These are phyloP conservation scores for Cyberlindnera maclurae DNA, from an alignment of 805 yeast genomes.

Conservation along the genomic window DNA sequence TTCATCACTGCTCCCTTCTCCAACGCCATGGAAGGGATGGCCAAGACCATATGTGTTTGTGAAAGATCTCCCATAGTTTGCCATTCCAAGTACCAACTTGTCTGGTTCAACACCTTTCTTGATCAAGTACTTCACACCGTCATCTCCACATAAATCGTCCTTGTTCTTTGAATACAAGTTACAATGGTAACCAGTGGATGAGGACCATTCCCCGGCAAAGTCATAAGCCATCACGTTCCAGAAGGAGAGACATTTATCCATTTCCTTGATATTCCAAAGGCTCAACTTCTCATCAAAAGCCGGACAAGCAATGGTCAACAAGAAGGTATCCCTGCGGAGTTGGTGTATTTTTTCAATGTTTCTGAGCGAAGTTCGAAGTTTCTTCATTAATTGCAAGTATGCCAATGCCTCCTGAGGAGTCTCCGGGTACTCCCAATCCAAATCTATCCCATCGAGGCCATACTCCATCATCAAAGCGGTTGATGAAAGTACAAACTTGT, in stretches of 20 bases:
- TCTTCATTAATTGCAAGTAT: conserved; percentile 37
- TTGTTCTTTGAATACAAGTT: conserved; percentile 40
- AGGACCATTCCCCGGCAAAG: conserved; percentile 73
- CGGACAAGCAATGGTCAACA: conserved; percentile 73
- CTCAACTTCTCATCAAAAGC: conserved; percentile 42
- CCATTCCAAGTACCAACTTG: conserved; percentile 78
- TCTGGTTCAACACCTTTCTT: conserved; percentile 33
- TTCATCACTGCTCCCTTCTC: conserved; percentile 37
- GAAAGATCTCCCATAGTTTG: conserved; percentile 68
- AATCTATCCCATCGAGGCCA: conserved; percentile 84
- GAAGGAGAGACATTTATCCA: conserved; percentile 53
- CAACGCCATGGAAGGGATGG: conserved; percentile 35
- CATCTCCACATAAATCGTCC: conserved; percentile 39
- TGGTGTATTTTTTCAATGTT: conserved; percentile 27
- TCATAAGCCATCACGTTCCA: conserved; percentile 95
- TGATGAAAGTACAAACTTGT: conserved; percentile 43
- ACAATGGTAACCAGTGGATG: conserved; percentile 56
- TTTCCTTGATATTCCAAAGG: conserved; percentile 37
- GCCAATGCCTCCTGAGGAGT: conserved; percentile 35
- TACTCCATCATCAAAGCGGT: conserved; percentile 40
- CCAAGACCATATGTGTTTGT: conserved; percentile 37
- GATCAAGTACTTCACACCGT: conserved; percentile 40
- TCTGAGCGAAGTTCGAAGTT: conserved; percentile 34
- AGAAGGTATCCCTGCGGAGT: conserved; percentile 26
- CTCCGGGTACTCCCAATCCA: conserved; percentile 91